Evolutionary conservation across 352 stramenopile genomes (phyloP), one percentile per base, ranked within the genome.

Genomic region (Globisporangium solare): DNA sequence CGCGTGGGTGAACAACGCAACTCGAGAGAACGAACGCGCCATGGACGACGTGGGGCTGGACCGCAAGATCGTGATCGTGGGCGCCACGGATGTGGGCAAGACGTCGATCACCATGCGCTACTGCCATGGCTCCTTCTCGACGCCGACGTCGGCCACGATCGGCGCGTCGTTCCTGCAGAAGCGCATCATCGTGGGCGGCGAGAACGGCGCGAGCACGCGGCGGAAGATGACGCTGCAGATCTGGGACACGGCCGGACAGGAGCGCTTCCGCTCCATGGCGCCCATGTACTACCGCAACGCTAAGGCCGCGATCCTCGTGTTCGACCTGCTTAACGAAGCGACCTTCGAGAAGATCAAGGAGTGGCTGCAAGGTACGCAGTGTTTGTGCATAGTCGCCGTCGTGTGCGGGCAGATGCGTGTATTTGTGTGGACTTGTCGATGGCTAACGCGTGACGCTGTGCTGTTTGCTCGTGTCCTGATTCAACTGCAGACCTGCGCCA

Each of bases 201-300:
- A 80, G 55, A 51, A 65, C 21, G 49, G 55, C 6, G 42, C 51
- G 15, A 64, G 67, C 31, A 61, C 70, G 22, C 73, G 76, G 43
- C 70, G 83, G 56, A 92, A 94, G 65, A 81, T 95, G 73, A 93
- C 81, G 63, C 72, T 95, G 49, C 86, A 95, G 70, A 93, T 95
- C 22, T 95, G 86, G 86, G 86, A 95, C 73, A 89, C 79, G 17
- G 79, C 79, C 17, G 79, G 79, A 8, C 79, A 89, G 60, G 79
- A 89, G 60, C 73, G 86, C 18, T 95, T 95, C 61, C 78, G 84
- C 18, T 92, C 81, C 43, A 95, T 95, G 86, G 84, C 84, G 46
- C 85, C 86, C 12, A 94, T 96, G 85, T 96, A 96, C 67, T 96
- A 96, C 65, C 83, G 86, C 43, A 92, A 96, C 58, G 85, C 86